Conservation (phyloP, 2,329 filamentous ascomycete species). For the Verticillium nonalfalfae region DNA sequence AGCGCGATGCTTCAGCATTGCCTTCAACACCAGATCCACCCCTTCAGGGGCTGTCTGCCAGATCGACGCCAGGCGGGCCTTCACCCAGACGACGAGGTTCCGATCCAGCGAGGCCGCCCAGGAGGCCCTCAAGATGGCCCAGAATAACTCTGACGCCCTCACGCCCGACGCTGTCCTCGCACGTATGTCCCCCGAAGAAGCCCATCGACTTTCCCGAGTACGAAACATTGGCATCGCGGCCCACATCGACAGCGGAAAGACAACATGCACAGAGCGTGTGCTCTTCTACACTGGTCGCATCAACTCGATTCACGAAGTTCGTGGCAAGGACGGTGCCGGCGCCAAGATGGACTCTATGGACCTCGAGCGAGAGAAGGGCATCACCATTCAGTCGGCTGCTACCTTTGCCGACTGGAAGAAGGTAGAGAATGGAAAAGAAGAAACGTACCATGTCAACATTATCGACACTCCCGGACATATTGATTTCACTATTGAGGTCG, state of each 20-base stretch:
- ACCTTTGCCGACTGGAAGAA: conserved; percentile 98
- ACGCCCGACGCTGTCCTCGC: conserved; percentile 61
- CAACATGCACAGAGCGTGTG: conserved; percentile 90
- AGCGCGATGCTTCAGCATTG: conserved; percentile 18
- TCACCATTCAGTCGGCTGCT: conserved; percentile 96
- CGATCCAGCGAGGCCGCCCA: conserved; percentile 26
- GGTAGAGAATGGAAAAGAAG: conserved; percentile 73
- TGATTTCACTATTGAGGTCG: conserved; percentile 98
- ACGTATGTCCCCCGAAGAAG: conserved; percentile 76
- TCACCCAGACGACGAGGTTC: conserved; percentile 23
- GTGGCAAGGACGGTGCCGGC: conserved; percentile 88
- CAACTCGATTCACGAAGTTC: conserved; percentile 93
- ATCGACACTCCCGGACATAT: conserved; percentile 99
- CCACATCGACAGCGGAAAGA: conserved; percentile 98
- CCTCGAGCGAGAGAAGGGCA: conserved; percentile 94
- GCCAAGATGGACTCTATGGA: conserved; percentile 99
- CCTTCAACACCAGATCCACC: conserved; percentile 14
- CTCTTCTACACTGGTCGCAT: conserved; percentile 98
- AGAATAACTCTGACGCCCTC: conserved; percentile 44
- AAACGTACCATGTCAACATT: conserved; percentile 95
- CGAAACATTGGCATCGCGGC: conserved; percentile 98
- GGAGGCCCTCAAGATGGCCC: conserved; percentile 44
- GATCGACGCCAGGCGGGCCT: conserved; percentile 17
- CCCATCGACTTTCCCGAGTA: conserved; percentile 69
- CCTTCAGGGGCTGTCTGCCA: not conserved